phyloP scores from a whole-genome alignment of 75 land plant species.

The Cryptomeria japonica region DNA sequence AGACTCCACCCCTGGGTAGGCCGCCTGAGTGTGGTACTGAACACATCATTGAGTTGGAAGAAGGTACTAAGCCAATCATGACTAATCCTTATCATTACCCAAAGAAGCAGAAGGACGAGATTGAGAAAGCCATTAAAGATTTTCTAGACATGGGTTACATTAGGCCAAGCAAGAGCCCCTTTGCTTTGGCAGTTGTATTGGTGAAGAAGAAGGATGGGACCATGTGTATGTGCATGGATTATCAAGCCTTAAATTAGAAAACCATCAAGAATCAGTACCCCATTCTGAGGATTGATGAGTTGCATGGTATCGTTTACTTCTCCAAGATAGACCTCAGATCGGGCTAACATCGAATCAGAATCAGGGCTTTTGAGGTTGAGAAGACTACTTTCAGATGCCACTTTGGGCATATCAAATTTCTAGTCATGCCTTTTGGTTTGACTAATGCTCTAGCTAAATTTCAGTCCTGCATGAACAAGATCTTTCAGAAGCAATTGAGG shows the following conservation, averaged over 20 bases:
- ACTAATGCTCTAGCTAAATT: conserved; percentile 20
- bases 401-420: conserved; percentile 2
- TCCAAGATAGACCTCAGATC: background rate
- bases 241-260: conserved; percentile 7
- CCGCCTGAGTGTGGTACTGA: no score
- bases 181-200: background rate
- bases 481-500: conserved; percentile 1
- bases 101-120: background rate
- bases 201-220: conserved; percentile 16
- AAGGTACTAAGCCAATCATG: background rate
- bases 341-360: conserved; percentile 15
- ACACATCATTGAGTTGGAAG: no score
- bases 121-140: background rate
- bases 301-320: background rate
- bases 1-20: no score
- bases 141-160: conserved; percentile 12
- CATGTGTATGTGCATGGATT: conserved; percentile 10
- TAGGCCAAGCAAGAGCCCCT: conserved; percentile 12
- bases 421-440: conserved; percentile 28
- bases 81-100: background rate
- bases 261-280: conserved; percentile 13
- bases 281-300: conserved; percentile 8
- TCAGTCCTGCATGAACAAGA: conserved; percentile 6
- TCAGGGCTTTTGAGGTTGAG: background rate
- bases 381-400: background rate